Base-by-base conservation (phyloP, 495 filamentous ascomycete genomes). In the Pyronema domesticum region DNA sequence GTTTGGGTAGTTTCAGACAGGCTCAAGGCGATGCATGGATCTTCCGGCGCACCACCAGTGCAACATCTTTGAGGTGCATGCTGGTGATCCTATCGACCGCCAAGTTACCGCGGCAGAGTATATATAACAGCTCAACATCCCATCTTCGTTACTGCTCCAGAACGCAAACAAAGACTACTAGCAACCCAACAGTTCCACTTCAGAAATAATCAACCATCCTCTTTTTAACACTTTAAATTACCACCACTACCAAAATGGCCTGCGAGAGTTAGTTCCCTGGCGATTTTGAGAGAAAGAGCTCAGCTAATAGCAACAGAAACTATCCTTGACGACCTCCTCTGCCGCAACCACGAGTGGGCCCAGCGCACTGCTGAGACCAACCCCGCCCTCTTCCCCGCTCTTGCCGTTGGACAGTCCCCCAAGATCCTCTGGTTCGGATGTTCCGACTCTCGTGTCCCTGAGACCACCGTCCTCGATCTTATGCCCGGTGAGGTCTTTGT, bases 351-450 rank as follows among this genome's bases (percentile, higher is more conserved):
- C 33, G 63, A 64, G 17, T 80, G 77, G 77, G 77, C 77, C 6
- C 66, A 67, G 40, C 68, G 76, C 61, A 70, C 72, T 58, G 67
- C 59, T 45, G 57, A 64, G 52, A 69, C 70, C 58, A 70, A 78
- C 57, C 76, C 77, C 18, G 71, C 74, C 7, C 79, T 76, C 68
- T 79, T 80, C 59, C 60, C 62, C 33, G 69, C 73, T 54, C 71
- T 80, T 18, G 65, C 67, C 36, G 68, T 69, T 11, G 76, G 75
- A 5, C 77, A 80, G 61, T 68, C 61, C 43, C 77, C 77, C 42
- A 72, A 80, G 57, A 78, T 77, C 55, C 71, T 80, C 45, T 85
- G 80, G 73, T 78, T 80, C 60, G 78, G 78, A 39, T 81, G 78
- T 69, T 74, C 72, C 65, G 78, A 81, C 65, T 76, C 74, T 43